These are phyloP conservation scores for Aspergillus cavernicola DNA, from an alignment of 495 filamentous ascomycete genomes.

Conservation along the genomic window DNA sequence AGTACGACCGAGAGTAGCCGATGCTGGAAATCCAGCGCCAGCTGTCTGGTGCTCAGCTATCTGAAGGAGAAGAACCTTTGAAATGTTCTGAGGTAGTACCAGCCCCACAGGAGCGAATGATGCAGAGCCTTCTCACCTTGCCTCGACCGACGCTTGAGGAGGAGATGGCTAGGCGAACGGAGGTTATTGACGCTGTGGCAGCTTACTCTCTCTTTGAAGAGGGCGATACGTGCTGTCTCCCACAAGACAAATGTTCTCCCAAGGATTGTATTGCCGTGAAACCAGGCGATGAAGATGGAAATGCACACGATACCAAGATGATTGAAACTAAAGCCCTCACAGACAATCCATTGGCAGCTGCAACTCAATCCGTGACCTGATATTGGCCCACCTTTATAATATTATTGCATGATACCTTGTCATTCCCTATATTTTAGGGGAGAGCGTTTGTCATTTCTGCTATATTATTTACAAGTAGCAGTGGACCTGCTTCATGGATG, in stretches of 20 bases:
- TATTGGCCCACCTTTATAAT: not conserved
- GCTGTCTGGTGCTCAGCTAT: conserved; percentile 21
- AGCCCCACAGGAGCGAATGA: conserved; percentile 25
- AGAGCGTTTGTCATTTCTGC: too few species aligned
- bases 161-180: conserved; percentile 28
- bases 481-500: too few species aligned
- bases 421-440: too few species aligned
- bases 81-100: conserved; percentile 22
- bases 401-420: too few species aligned
- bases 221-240: conserved; percentile 22
- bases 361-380: conserved; percentile 25
- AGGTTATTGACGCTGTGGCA: conserved; percentile 32
- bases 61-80: conserved; percentile 22
- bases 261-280: conserved; percentile 1
- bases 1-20: conserved; percentile 27
- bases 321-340: conserved; percentile 15
- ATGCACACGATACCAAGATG: conserved; percentile 1
- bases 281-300: too few species aligned
- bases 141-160: conserved; percentile 28
- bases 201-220: conserved; percentile 32
- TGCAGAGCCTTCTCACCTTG: conserved; percentile 29
- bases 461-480: too few species aligned
- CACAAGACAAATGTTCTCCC: conserved; percentile 22
- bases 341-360: conserved; percentile 17
- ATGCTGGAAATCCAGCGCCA: conserved; percentile 26